Evolutionary conservation across 2,329 filamentous ascomycete genomes (phyloP).

Genomic region (Diplocarpon rosae): DNA sequence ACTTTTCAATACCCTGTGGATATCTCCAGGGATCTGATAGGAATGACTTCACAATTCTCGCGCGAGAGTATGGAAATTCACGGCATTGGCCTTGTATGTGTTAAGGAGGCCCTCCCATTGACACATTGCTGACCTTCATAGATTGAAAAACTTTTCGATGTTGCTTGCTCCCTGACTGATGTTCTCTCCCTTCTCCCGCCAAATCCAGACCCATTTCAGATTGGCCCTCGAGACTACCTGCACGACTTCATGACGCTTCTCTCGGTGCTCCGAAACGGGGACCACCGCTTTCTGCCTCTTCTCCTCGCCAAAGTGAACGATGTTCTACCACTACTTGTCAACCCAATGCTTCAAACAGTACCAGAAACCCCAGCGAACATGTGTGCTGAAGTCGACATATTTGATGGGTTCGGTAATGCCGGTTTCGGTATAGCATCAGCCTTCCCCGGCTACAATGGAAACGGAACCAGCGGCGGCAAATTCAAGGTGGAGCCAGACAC

Average conservation of each 20-base stretch:
- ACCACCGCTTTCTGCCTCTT: constrained; percentile 66
- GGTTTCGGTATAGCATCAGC: constrained; percentile 37
- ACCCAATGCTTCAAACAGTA: constrained; percentile 47
- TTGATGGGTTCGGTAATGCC: constrained; percentile 53
- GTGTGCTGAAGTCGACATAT: constrained; percentile 42
- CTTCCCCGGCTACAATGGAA: constrained; percentile 21
- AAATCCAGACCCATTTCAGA: constrained; percentile 48
- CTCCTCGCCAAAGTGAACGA: constrained; percentile 68
- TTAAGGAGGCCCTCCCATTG: not conserved
- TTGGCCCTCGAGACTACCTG: constrained; percentile 63
- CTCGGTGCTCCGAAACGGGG: constrained; percentile 60
- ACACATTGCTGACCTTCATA: constrained; percentile 12
- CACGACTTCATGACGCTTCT: constrained; percentile 57
- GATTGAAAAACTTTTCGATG: constrained; percentile 73
- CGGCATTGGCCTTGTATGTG: constrained; percentile 58
- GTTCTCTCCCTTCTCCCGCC: constrained; percentile 56
- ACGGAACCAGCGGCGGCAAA: constrained; percentile 19
- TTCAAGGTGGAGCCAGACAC: constrained; percentile 24
- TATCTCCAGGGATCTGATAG: constrained; percentile 49
- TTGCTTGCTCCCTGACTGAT: constrained; percentile 62
- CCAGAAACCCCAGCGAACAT: constrained; percentile 38
- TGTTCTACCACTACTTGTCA: constrained; percentile 50
- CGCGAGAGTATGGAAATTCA: constrained; percentile 64
- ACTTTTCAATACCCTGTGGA: constrained; percentile 54
- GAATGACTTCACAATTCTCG: constrained; percentile 61